Conservation (phyloP, 805 yeast species). For the Sugiyamaella boreocaroliniensis region DNA sequence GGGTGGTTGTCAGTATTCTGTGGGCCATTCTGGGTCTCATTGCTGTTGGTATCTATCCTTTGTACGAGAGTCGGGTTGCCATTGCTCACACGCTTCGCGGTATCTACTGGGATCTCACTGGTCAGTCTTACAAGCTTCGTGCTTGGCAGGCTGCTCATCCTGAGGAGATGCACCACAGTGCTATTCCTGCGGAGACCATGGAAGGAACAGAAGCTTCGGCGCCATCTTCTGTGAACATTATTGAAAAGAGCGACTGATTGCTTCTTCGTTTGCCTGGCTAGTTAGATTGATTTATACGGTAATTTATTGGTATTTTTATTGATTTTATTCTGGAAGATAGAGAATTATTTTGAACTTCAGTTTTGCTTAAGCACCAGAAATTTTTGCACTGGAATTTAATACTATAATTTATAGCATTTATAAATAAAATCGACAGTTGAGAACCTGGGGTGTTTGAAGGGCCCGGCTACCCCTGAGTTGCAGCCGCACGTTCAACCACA, state of each 20-base stretch:
- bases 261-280: neutral
- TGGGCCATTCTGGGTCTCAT: slow-evolving; percentile 57
- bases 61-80: slow-evolving; percentile 67
- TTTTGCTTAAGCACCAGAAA: too few species aligned
- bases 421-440: too few species aligned
- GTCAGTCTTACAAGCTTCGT: slow-evolving; percentile 63
- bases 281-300: neutral
- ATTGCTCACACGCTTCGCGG: slow-evolving; percentile 63
- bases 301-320: neutral
- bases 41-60: slow-evolving; percentile 60
- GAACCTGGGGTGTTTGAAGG: too few species aligned
- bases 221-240: neutral
- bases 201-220: neutral
- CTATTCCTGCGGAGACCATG: neutral
- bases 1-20: slow-evolving; percentile 75
- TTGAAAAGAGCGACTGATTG: neutral
- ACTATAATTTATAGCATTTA: too few species aligned
- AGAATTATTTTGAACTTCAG: too few species aligned
- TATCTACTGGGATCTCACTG: slow-evolving; percentile 77
- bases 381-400: too few species aligned
- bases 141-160: slow-evolving; percentile 74
- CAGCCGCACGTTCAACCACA: neutral
- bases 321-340: neutral
- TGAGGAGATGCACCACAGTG: slow-evolving; percentile 50
- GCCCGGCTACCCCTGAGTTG: too few species aligned